Evolutionary conservation across 371 early-diverging fungal genomes (phyloP).

Genomic region (Mucor sp.): DNA sequence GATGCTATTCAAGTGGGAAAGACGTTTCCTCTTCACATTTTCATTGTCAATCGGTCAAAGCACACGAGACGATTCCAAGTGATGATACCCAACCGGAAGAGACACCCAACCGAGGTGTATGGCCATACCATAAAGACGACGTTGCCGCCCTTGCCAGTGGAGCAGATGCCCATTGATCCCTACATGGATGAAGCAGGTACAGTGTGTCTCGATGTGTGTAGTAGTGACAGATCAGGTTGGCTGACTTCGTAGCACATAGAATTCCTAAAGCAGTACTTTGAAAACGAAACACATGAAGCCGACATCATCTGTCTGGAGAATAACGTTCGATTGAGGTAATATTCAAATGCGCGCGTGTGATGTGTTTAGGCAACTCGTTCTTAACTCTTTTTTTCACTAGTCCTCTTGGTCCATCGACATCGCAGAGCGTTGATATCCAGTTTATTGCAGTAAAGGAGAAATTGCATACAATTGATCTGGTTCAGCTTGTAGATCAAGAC

Average conservation of each 20-base stretch:
- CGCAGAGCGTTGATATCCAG: constrained; percentile 73
- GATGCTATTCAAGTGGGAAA: constrained; percentile 52
- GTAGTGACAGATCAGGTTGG: neutral
- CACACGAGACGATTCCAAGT: constrained; percentile 66
- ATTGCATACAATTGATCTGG: constrained; percentile 67
- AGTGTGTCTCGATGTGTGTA: neutral
- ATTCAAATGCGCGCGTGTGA: neutral
- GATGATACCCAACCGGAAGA: constrained; percentile 66
- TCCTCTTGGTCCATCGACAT: constrained; percentile 69
- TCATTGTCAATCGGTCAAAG: constrained; percentile 75
- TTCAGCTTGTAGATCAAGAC: constrained; percentile 72
- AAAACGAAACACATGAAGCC: constrained; percentile 71
- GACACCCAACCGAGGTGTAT: constrained; percentile 33
- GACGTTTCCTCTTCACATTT: constrained; percentile 72
- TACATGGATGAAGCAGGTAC: constrained; percentile 66
- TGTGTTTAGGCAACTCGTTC: neutral
- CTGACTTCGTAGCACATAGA: constrained; percentile 28
- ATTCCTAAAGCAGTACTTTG: constrained; percentile 62
- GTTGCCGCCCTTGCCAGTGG: constrained; percentile 52
- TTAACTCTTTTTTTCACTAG: constrained; percentile 33
- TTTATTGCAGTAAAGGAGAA: constrained; percentile 80
- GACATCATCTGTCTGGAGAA: constrained; percentile 77
- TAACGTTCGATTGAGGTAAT: constrained; percentile 62
- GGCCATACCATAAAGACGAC: constrained; percentile 24
- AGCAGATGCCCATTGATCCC: constrained; percentile 53